Evolutionary conservation across 306 rosid species (phyloP), one percentile per base, ranked within the genome.

Genomic region (Inga leiocalycina): DNA sequence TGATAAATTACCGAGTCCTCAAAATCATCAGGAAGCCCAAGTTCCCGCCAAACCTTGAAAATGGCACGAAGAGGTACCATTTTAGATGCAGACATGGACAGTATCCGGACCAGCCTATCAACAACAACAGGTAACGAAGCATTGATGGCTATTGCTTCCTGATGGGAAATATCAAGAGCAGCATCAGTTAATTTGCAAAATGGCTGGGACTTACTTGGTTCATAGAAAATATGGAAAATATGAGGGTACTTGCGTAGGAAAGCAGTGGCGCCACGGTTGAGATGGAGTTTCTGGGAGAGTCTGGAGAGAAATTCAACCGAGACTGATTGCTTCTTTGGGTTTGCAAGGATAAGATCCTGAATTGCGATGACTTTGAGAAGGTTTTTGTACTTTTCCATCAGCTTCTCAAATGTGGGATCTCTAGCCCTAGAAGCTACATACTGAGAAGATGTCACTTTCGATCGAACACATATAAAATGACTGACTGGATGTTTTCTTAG

Each of bases 21-120:
- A 62, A 96, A 96, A 86, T 96, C 91, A 83, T 96, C 99, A 35
- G 99, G 99, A 73, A 96, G 89, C 34, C 99, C 99, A 77, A 94
- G 92, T 83, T 93, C 99, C 88, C 91, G 89, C 94, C 96, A 89
- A 57, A 94, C 94, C 81, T 92, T 94, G 69, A 93, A 94, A 90
- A 93, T 79, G 10, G 94, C 97, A 17, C 97, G 94, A 70, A 96
- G 93, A 65, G 99, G 99, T 82, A 96, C 87, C 67, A 59, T 87
- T 81, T 81, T 91, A 59, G 97, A 89, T 35, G 89, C 66, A 46
- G 97, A 88, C 97, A 96, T 90, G 30, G 92, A 88, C 43, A 96
- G 71, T 84, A 96, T 91, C 78, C 95, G 89, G 20, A 90, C 87
- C 75, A 96, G 83, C 72, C 93, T 84, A 52, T 91, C 94, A 61